Base-by-base conservation (phyloP, 164 flowering plant genomes). In the Malania oleifera region DNA sequence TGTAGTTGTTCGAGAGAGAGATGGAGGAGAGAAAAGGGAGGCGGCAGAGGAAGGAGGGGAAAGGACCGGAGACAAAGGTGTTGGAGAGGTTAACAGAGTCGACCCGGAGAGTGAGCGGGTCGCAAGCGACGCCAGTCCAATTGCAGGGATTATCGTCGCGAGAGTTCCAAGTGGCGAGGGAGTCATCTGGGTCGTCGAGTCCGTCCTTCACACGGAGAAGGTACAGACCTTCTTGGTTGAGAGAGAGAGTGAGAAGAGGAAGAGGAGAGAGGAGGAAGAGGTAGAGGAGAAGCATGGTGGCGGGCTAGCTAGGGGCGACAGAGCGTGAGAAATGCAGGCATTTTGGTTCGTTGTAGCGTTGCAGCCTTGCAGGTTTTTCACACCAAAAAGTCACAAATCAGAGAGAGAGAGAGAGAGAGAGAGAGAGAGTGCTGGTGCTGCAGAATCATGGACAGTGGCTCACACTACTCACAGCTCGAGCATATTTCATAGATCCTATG, bases 91-190 rank as follows among this genome's bases (percentile, higher is more conserved):
- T 54, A 70, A 78, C 58, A 5, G 76, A 31, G 70, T 7, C 64
- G 79, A 82, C 64, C 11, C 29, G 59, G 58, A 25, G 37, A 55
- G 79, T 53, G 13, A 20, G 13, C 6, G 66, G 19, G 69, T 70
- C 70, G 72, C 87, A 82, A 26, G 23, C 22, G 63, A 82, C 38
- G 15, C 83, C 85, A 17, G 35, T 23, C 87, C 87, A 82, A 39
- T 66, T 70, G 61, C 83, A 82, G 2, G 86, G 82, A 1, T 69
- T 65, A 5, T 38, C 57, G 67, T 69, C 75, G 0, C 52, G 41
- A 50, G 29, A n/a, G 55, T 70, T 65, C 83, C 83, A 79, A 41
- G 62, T 41, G 26, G 80, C 46, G 48, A 79, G 75, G 24, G 67
- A 18, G 10, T 37, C 18, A 7, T 54, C 9, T 0, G 81, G 78